Conservation (phyloP, 495 filamentous ascomycete genomes). For the Amphirosellinia nigrospora region DNA sequence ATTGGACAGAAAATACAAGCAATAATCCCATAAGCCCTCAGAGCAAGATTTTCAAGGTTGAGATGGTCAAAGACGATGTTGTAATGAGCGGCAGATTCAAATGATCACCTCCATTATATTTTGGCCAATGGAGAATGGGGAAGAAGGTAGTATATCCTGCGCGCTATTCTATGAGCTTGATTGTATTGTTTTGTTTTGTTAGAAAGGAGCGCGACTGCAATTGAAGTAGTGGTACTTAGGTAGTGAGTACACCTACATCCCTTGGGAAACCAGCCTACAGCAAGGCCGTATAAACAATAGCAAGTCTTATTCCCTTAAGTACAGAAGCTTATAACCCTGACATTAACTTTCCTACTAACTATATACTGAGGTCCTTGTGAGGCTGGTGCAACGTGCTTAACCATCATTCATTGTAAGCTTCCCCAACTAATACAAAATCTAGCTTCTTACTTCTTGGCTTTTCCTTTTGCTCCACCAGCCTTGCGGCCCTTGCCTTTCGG, state of each 20-base stretch:
- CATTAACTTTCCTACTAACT: neutral
- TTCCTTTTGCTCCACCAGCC: constrained; percentile 46
- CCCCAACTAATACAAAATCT: neutral
- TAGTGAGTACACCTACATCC: neutral
- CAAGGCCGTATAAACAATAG: neutral
- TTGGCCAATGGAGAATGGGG: neutral
- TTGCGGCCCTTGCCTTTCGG: constrained; percentile 57
- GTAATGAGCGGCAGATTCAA: neutral
- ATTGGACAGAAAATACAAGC: neutral
- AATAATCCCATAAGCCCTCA: too few species aligned
- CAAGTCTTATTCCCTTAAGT: neutral
- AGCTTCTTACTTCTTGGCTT: constrained; percentile 43
- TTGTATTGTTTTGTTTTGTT: neutral
- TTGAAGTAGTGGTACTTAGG: constrained; percentile 8
- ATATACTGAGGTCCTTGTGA: neutral
- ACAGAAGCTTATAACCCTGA: neutral
- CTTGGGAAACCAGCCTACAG: neutral
- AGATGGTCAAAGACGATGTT: neutral
- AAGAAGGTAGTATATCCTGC: neutral
- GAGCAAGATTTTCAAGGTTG: too few species aligned
- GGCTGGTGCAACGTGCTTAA: neutral
- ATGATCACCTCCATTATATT: neutral
- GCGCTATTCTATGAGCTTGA: neutral
- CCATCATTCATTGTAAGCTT: neutral
- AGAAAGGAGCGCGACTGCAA: neutral